Evolutionary conservation across 106 monocot genomes (phyloP).

Genomic region (Xerophyta viscosa): DNA sequence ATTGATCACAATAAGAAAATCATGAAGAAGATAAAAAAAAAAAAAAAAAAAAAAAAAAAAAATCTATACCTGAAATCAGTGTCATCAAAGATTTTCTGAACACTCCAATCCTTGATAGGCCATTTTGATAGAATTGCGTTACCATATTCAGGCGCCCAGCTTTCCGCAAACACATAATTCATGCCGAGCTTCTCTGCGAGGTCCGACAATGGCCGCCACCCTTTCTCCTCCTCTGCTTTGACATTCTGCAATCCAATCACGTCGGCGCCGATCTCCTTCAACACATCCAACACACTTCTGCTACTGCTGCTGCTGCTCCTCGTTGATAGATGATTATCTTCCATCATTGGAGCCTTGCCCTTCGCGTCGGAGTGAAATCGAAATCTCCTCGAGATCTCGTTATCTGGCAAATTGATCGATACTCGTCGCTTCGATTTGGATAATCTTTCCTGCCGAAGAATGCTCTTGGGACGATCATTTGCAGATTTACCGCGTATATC

Average conservation of each 20-base stretch:
- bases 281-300: conserved; percentile 69
- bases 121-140: conserved; percentile 83
- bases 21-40: too few relatives aligned
- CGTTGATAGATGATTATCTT: neutral
- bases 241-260: conserved; percentile 85
- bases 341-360: conserved; percentile 13
- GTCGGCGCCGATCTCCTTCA: conserved; percentile 73
- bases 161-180: conserved; percentile 76
- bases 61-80: conserved; percentile 55
- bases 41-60: neutral
- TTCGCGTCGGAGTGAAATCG: conserved; percentile 7
- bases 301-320: conserved; percentile 5
- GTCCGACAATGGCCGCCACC: conserved; percentile 78
- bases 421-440: conserved; percentile 53
- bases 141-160: conserved; percentile 87
- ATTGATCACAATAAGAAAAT: too few relatives aligned
- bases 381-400: conserved; percentile 53
- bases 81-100: conserved; percentile 63
- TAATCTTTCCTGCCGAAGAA: conserved; percentile 53
- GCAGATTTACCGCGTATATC: conserved; percentile 25
- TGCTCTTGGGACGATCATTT: conserved; percentile 63
- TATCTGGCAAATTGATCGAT: conserved; percentile 83
- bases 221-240: conserved; percentile 90
- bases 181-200: conserved; percentile 76
- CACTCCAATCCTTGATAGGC: conserved; percentile 65